Evolutionary conservation across 257 asterid genomes (phyloP).

Genomic region (Solanum pinnatisectum): DNA sequence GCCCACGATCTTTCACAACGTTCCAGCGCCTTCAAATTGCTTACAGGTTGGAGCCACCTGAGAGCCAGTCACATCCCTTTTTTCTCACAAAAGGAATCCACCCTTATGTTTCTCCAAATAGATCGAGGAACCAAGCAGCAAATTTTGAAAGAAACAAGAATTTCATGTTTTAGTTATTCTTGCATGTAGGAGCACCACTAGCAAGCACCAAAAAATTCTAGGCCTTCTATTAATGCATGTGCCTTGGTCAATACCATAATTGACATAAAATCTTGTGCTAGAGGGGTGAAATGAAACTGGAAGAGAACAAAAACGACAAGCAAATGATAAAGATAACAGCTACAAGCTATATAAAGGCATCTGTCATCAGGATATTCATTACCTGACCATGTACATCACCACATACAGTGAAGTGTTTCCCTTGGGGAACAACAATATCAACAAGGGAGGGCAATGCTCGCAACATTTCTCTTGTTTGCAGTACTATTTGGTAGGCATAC

Average conservation of each 20-base stretch:
- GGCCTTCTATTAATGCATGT: background rate
- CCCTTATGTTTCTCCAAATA: background rate
- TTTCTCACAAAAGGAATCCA: background rate
- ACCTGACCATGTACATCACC: slow-evolving; percentile 99
- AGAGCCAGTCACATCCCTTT: background rate
- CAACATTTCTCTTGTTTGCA: slow-evolving; percentile 67
- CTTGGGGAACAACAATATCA: slow-evolving; percentile 69
- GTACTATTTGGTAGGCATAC: slow-evolving; percentile 89
- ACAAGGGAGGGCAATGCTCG: slow-evolving; percentile 90
- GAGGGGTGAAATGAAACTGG: background rate
- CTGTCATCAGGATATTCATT: slow-evolving; percentile 11
- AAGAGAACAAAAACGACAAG: background rate
- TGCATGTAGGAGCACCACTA: background rate
- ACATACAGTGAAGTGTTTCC: slow-evolving; percentile 91
- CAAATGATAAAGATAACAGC: background rate
- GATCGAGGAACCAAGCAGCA: background rate
- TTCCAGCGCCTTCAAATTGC: background rate
- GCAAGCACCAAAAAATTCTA: background rate
- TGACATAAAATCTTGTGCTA: background rate
- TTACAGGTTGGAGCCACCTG: background rate
- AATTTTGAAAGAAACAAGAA: background rate
- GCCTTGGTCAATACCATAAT: background rate
- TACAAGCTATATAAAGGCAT: background rate
- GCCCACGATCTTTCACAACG: background rate
- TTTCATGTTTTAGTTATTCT: background rate